Evolutionary conservation across 2,329 filamentous ascomycete genomes (phyloP), one percentile per base, ranked within the genome.

Genomic region (Pestalotiopsis sp.): DNA sequence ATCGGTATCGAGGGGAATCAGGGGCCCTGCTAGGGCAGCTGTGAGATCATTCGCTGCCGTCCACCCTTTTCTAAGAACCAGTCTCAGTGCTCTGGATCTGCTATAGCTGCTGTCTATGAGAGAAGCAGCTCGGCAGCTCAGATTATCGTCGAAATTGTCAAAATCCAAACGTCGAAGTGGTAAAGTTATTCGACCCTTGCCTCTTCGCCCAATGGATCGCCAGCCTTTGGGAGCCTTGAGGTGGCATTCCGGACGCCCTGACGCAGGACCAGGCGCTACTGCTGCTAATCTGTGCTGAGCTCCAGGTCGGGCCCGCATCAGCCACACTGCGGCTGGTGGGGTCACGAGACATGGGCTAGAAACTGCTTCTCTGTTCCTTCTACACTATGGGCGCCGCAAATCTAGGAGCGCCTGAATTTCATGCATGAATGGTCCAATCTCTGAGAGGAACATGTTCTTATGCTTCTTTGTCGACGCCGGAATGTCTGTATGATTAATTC

Each of bases 1-100:
- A 66, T 68, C 49, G 52, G 36, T 68, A 66, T 68, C 49, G 68
- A 67, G 69, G 65, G 69, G 68, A 68, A 69, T 41, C 61, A 68
- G 70, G 72, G 73, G 72, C 75, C 76, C 72, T 74, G 71, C 45
- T 20, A 75, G 76, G 76, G 75, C 77, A 74, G 71, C 69, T 67
- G 69, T 61, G 64, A 69, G 65, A 67, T 65, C 74, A 76, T 75
- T 38, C 72, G 68, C 71, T 66, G 52, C 61, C 67, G 62, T 62
- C 65, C 9, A 67, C 9, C 13, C 14, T 62, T 61, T 20, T 20
- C 41, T n/a, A 6, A 52, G 17, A 20, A 20, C 17, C 20, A 20
- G 4, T 52, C 17, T 52, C 45, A 52, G 17, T 52, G 4, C 17
- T 52, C 20, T 20, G n/a, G 11, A 20, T 52, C 45, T 20, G 20